phyloP scores from a whole-genome alignment of 495 filamentous ascomycete genomes.

The Halenospora varia region DNA sequence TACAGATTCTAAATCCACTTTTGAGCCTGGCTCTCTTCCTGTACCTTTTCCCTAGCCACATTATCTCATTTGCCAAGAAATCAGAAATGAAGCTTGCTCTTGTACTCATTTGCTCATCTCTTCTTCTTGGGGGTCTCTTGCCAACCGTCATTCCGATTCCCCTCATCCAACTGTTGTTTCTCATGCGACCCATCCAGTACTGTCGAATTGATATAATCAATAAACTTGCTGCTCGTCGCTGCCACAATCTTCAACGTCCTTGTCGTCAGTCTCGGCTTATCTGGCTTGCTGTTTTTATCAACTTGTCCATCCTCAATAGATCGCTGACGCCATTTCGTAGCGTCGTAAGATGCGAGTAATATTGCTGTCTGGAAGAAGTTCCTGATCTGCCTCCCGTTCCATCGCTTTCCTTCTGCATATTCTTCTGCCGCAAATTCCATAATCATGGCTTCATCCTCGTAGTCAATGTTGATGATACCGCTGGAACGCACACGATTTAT shows the following conservation, averaged over 20 bases:
- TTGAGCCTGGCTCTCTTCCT: no score
- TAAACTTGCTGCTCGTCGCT: background rate
- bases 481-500: background rate
- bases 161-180: background rate
- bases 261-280: background rate
- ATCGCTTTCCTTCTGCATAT: background rate
- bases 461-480: background rate
- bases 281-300: background rate
- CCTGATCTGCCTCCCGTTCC: background rate
- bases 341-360: background rate
- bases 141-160: background rate
- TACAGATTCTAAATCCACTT: no score
- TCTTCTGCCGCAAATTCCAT: background rate
- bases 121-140: background rate
- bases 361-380: background rate
- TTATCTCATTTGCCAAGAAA: no score
- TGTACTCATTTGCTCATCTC: no score
- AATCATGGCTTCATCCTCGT: background rate
- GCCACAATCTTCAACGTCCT: background rate
- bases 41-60: no score
- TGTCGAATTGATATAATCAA: background rate
- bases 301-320: background rate
- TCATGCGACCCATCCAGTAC: background rate
- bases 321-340: background rate
- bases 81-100: no score